A percentile compares a stretch with the other conserved stretches of the same genome.
phyloP scores from a whole-genome alignment of 2,329 filamentous ascomycete genomes.

The Daldinia eschscholtzii region DNA sequence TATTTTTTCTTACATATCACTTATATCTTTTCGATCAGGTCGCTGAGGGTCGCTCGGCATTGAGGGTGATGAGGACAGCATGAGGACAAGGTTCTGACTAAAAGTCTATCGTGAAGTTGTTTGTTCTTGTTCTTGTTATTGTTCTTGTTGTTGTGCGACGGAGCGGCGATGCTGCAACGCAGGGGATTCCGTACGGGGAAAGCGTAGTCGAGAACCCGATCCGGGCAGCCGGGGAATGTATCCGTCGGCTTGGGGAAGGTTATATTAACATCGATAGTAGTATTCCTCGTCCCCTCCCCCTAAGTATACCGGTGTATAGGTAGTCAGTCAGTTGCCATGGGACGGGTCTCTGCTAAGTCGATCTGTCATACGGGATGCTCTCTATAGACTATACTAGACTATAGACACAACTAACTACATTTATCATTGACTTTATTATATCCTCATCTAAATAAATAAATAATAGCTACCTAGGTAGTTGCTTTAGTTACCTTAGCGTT shows the following conservation, averaged over 20 bases:
- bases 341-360: background rate
- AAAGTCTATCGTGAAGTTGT: no score
- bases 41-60: background rate
- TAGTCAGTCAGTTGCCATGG: background rate
- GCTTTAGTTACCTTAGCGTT: background rate
- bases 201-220: background rate
- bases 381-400: background rate
- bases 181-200: slow-evolving; percentile 7
- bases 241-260: background rate
- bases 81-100: no score
- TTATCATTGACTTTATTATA: background rate
- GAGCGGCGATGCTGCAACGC: background rate
- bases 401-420: background rate
- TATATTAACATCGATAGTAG: background rate
- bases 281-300: background rate
- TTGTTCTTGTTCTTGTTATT: no score
- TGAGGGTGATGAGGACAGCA: no score
- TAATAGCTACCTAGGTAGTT: background rate
- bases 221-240: background rate
- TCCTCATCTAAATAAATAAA: background rate
- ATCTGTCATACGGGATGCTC: background rate
- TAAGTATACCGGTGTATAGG: background rate
- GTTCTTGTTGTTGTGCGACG: no score
- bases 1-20: background rate
- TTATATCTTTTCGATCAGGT: background rate